These are phyloP conservation scores for Puya raimondii DNA, from an alignment of 176 grass and related monocot genomes.

Conservation along the genomic window DNA sequence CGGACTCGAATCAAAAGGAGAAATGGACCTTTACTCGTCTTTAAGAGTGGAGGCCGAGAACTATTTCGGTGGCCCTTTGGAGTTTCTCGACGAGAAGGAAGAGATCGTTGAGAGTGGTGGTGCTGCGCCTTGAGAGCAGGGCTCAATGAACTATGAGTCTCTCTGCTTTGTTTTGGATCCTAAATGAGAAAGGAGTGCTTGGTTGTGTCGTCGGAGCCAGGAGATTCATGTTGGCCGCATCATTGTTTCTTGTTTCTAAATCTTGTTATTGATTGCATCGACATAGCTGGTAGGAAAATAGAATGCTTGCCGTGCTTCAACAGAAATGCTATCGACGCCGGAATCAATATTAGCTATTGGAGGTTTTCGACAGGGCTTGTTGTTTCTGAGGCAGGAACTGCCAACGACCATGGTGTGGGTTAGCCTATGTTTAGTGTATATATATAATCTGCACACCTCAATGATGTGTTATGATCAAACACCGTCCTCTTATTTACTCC, in stretches of 20 bases:
- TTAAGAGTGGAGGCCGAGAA: conserved; percentile 52
- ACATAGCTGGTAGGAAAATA: neutral
- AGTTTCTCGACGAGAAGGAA: conserved; percentile 38
- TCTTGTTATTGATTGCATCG: neutral
- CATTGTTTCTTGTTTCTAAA: neutral
- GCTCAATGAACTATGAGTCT: neutral
- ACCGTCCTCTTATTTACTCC: no score
- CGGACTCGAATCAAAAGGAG: conserved; percentile 52
- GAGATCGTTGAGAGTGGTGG: conserved; percentile 12
- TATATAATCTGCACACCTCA: no score
- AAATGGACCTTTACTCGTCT: conserved; percentile 36
- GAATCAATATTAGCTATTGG: neutral
- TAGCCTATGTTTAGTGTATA: no score
- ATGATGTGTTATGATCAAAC: no score
- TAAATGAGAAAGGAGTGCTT: neutral
- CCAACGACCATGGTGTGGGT: no score
- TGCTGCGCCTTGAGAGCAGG: neutral
- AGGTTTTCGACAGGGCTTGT: neutral
- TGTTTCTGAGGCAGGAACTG: neutral
- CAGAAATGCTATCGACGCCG: neutral
- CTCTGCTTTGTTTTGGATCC: neutral
- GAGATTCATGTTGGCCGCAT: neutral
- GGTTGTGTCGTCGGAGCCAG: neutral
- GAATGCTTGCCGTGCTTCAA: neutral
- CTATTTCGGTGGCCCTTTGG: conserved; percentile 33